These are phyloP conservation scores for Eragrostis nindensis DNA, from an alignment of 176 grass and related monocot genomes.

Conservation along the genomic window DNA sequence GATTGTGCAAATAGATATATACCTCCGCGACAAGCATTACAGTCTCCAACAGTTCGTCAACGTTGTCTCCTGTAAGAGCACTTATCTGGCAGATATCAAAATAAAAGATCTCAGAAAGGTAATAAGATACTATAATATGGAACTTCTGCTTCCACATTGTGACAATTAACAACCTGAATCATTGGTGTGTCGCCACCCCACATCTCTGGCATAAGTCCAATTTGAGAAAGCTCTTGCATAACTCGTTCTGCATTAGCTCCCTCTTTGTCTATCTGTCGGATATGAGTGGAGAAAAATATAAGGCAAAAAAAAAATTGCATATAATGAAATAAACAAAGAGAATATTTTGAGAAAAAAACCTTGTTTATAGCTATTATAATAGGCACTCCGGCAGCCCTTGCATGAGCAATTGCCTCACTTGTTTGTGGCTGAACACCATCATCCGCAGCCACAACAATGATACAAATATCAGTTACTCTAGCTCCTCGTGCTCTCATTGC, in stretches of 20 bases:
- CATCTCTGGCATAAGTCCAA: constrained; percentile 88
- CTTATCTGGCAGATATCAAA: constrained; percentile 67
- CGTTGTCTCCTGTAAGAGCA: constrained; percentile 93
- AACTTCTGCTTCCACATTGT: constrained; percentile 35
- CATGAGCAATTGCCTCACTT: constrained; percentile 95
- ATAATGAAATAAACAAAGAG: not conserved
- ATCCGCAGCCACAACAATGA: constrained; percentile 94
- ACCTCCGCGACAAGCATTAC: constrained; percentile 98
- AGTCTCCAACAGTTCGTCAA: constrained; percentile 92
- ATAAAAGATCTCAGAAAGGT: constrained; percentile 43
- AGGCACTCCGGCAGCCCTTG: constrained; percentile 89
- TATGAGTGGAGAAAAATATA: constrained; percentile 33
- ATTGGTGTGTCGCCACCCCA: constrained; percentile 95
- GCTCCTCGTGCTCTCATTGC: constrained; percentile 98
- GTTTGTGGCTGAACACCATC: constrained; percentile 96
- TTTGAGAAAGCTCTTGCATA: constrained; percentile 94
- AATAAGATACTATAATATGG: constrained; percentile 37
- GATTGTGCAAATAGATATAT: constrained; percentile 23
- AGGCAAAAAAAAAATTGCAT: constrained; percentile 1
- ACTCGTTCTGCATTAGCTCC: constrained; percentile 83
- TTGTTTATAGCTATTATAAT: constrained; percentile 98
- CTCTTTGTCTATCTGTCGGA: constrained; percentile 84
- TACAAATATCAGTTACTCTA: constrained; percentile 86
- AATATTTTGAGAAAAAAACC: constrained; percentile 54
- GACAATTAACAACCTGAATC: constrained; percentile 73